Evolutionary conservation across 2,329 filamentous ascomycete genomes (phyloP), one percentile per base, ranked within the genome.

Genomic region (Claviceps cyperi): DNA sequence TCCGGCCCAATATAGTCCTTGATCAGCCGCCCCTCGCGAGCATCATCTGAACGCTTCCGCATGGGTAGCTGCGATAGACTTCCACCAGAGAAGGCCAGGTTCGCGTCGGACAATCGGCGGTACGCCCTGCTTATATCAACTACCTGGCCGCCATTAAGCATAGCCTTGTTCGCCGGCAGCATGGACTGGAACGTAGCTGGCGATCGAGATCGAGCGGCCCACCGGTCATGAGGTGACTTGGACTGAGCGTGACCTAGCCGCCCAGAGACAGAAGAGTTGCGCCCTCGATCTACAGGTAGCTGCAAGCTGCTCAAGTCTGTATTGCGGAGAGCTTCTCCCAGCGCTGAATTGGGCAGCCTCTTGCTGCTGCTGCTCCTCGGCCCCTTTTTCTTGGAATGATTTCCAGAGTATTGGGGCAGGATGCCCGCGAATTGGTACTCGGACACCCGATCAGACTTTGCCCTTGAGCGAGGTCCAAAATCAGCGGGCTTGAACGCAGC

Each of bases 71-170:
- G 70, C 6, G 82, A 74, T 35, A 91, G 66, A 47, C 71, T 77
- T 28, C 84, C 81, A 17, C 78, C 74, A 5, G 81, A 80, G 32
- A 74, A 74, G 3, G 78, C 72, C 43, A 90, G 66, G 47, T 82
- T 81, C 11, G 83, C 83, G 60, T 90, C 83, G 1, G 84, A 87
- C 17, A 89, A 68, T 52, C 79, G 76, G 47, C 81, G 74, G 60
- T 89, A 86, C 4, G 84, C 82, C 54, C 72, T 83, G 52, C 75
- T 78, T 64, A 85, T 77, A 60, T 89, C 83, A 48, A 88, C 68
- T 1, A 77, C 63, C 45, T 76, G 74, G 11, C 78, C 80, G 49
- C 80, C 78, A 41, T 79, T 75, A 3, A 84, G 71, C 43, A 79
- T 69, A 14, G 76, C 62, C 61, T 59, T 62, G 45, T 64, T 63